Evolutionary conservation across 371 early-diverging fungal species (phyloP).

Genomic region (Saksenaea vasiformis): DNA sequence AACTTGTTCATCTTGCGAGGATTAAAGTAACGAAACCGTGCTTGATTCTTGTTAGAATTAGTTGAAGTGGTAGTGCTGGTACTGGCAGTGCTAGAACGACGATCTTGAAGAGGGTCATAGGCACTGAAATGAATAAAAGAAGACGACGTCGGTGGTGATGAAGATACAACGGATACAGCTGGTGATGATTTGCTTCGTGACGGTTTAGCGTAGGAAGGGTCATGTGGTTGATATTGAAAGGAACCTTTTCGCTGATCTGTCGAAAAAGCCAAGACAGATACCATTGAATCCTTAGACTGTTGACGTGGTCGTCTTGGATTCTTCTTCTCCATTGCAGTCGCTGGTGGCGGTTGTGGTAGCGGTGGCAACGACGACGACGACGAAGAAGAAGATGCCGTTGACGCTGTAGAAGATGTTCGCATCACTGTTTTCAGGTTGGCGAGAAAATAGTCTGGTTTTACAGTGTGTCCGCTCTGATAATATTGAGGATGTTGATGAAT

Average conservation of each 20-base stretch:
- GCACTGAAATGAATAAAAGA: conserved; percentile 4
- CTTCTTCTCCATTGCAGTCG: neutral
- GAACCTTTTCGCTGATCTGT: neutral
- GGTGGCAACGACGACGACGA: conserved; percentile 5
- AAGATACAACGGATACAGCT: conserved; percentile 3
- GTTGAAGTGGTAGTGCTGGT: neutral
- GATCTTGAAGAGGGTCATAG: neutral
- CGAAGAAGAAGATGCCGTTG: no score
- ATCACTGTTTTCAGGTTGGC: conserved; percentile 15
- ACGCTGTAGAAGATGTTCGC: neutral
- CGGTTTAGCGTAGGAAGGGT: conserved; percentile 2
- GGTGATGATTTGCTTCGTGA: conserved; percentile 7
- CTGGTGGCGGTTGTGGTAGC: conserved; percentile 1
- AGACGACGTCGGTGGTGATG: conserved; percentile 4
- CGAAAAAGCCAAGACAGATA: conserved; percentile 21
- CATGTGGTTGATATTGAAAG: conserved; percentile 12
- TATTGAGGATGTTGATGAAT: neutral
- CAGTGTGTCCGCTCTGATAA: conserved; percentile 2
- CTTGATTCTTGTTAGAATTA: conserved; percentile 24
- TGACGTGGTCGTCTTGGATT: neutral
- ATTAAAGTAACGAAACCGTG: conserved; percentile 54
- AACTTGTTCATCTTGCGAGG: conserved; percentile 57
- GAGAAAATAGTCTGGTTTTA: conserved; percentile 16
- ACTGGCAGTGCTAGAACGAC: neutral
- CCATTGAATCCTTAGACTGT: conserved; percentile 16